phyloP scores from a whole-genome alignment of 768 basidiomycete species.

The Sistotremastrum niveocremeum region DNA sequence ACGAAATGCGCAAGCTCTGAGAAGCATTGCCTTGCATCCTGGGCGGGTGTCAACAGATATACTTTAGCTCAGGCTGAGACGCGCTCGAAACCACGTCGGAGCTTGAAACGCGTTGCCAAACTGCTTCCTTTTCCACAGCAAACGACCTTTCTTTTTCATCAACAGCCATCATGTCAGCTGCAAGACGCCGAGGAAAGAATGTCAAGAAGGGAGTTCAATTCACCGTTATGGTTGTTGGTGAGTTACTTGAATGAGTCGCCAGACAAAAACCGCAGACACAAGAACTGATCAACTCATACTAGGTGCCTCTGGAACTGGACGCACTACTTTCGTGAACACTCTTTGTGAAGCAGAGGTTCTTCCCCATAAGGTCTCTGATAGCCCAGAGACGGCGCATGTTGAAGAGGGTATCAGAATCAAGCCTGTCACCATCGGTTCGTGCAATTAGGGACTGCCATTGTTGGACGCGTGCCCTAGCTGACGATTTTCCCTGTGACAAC shows the following conservation, averaged over 20 bases:
- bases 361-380: slow-evolving; percentile 72
- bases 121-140: neutral
- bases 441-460: neutral
- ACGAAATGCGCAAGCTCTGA: neutral
- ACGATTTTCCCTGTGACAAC: neutral
- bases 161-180: slow-evolving; percentile 66
- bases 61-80: slow-evolving; percentile 1
- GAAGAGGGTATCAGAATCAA: slow-evolving; percentile 94
- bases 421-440: slow-evolving; percentile 83
- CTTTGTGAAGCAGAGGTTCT: slow-evolving; percentile 94
- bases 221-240: slow-evolving; percentile 96
- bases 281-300: slow-evolving; percentile 2
- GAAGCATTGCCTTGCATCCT: too few species aligned
- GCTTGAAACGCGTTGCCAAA: slow-evolving; percentile 1
- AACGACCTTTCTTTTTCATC: slow-evolving; percentile 2
- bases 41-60: neutral
- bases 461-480: neutral
- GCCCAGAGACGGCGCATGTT: slow-evolving; percentile 79
- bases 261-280: slow-evolving; percentile 5
- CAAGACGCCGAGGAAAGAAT: slow-evolving; percentile 81
- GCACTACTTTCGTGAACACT: slow-evolving; percentile 98
- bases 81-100: slow-evolving; percentile 15
- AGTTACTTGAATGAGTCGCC: slow-evolving; percentile 19
- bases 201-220: slow-evolving; percentile 99
- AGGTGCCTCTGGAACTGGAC: slow-evolving; percentile 96